These are phyloP conservation scores for Dictyostelium purpureum DNA, from an alignment of 78 protist genomes.

Conservation along the genomic window DNA sequence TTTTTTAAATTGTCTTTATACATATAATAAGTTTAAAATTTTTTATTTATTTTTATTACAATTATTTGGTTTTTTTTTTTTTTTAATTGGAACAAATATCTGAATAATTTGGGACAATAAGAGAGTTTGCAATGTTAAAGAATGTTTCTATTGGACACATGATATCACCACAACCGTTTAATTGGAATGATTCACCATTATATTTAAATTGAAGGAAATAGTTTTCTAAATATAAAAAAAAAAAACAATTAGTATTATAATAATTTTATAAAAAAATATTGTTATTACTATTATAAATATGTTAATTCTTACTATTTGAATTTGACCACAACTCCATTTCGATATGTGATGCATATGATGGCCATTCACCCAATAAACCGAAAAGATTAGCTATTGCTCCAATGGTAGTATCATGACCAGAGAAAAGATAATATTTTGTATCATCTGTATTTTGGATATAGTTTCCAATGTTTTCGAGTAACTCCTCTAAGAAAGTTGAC, in stretches of 20 bases:
- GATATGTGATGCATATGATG: slow-evolving; percentile 50
- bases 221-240: neutral
- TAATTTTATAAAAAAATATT: neutral
- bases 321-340: slow-evolving; percentile 46
- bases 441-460: neutral
- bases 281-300: neutral
- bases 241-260: neutral
- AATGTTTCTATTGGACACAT: slow-evolving; percentile 52
- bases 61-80: too few relatives aligned
- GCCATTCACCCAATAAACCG: slow-evolving; percentile 12
- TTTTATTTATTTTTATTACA: too few relatives aligned
- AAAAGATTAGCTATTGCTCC: slow-evolving; percentile 44
- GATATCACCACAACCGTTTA: neutral
- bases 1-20: too few relatives aligned
- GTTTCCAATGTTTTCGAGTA: slow-evolving; percentile 11
- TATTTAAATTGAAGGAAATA: slow-evolving; percentile 51
- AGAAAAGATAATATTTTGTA: slow-evolving; percentile 19
- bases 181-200: slow-evolving; percentile 12
- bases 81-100: neutral
- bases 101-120: slow-evolving; percentile 9
- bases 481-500: slow-evolving; percentile 24
- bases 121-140: neutral
- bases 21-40: too few relatives aligned
- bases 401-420: slow-evolving; percentile 51
- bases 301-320: neutral